Base-by-base conservation (phyloP, 2,329 filamentous ascomycete species). In the Aspergillus piperis region DNA sequence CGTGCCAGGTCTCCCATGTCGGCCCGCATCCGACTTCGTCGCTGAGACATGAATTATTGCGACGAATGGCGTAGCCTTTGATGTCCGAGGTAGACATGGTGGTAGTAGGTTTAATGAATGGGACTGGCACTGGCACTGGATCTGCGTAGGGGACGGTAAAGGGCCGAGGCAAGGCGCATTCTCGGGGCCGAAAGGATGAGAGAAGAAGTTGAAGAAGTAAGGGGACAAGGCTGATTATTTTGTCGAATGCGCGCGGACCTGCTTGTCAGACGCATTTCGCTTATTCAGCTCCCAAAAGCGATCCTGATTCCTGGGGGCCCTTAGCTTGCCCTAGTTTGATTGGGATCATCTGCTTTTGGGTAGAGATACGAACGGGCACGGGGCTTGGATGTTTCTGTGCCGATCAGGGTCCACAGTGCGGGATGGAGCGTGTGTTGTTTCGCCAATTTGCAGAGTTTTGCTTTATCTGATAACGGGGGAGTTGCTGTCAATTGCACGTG, bases 41-140 rank as follows among this genome's bases (percentile, higher is more conserved):
- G 21, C 19, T 30, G 8, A 57, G 47, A 25, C 55, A 57, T 23
- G 55, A 38, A 11, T 51, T 57, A 23, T 57, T 57, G 13, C 55
- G 42, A 2, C 55, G 55, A 6, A 50, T 41, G 21, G 55, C 44
- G 23, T 42, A 57, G 21, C 55, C 55, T 42, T 55, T 10, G 15
- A 55, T 55, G 19, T 44, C 19, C 3, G 19, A 17, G 8, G 39
- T 13, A 5, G 32, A 36, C 32, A 36, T 44, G 19, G 21, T 44
- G 41, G 8, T 44, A 23, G 25, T 27, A 27, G 7, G 10, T 13
- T 19, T 21, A 23, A 7, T 23, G 4, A 36, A 36, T 36, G 32
- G 32, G 4, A 36, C 32, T 36, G 11, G 32, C 5, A 13, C 32
- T 36, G 32, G 32, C 4, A 36, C 32, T 36, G 5, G 32, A 36